Percentiles rank a stretch among this genome's conserved stretches.
These are phyloP conservation scores for Trichoderma asperellum DNA, from an alignment of 2,329 filamentous ascomycete genomes.

Conservation along the genomic window DNA sequence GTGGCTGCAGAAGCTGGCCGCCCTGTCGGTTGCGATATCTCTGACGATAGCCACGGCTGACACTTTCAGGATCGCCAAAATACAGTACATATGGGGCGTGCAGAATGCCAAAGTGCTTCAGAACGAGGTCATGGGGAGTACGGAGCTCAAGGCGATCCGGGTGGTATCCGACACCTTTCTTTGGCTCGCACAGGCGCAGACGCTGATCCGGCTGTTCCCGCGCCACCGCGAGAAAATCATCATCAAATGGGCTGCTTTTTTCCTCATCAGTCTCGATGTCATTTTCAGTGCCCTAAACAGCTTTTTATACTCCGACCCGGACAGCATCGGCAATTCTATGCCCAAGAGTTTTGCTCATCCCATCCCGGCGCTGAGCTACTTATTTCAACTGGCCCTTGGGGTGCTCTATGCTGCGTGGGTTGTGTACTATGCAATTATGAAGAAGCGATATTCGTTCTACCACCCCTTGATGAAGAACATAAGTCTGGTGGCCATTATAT, in stretches of 20 bases:
- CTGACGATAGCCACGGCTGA: constrained; percentile 92
- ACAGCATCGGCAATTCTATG: constrained; percentile 58
- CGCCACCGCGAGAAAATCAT: constrained; percentile 96
- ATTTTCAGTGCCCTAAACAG: constrained; percentile 91
- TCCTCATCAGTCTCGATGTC: constrained; percentile 86
- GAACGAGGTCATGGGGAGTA: constrained; percentile 76
- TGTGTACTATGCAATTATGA: constrained; percentile 89
- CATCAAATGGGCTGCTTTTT: constrained; percentile 98
- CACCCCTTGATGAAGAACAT: constrained; percentile 91
- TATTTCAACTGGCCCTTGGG: constrained; percentile 86
- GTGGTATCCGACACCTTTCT: constrained; percentile 95
- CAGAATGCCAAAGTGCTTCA: constrained; percentile 80
- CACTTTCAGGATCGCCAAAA: constrained; percentile 81
- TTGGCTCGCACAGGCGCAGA: constrained; percentile 97
- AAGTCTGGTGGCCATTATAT: constrained; percentile 76
- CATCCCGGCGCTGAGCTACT: constrained; percentile 85
- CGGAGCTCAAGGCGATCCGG: constrained; percentile 85
- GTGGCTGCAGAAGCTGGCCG: constrained; percentile 86
- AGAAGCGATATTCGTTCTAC: constrained; percentile 88
- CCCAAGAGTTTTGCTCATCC: constrained; percentile 84
- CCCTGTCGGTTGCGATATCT: constrained; percentile 76
- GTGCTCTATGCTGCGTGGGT: constrained; percentile 92
- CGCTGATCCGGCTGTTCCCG: constrained; percentile 90
- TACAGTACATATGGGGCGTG: constrained; percentile 77
- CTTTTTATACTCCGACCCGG: constrained; percentile 63